phyloP scores from a whole-genome alignment of 1,139 yeast species.

The Fermentozyma sake region DNA sequence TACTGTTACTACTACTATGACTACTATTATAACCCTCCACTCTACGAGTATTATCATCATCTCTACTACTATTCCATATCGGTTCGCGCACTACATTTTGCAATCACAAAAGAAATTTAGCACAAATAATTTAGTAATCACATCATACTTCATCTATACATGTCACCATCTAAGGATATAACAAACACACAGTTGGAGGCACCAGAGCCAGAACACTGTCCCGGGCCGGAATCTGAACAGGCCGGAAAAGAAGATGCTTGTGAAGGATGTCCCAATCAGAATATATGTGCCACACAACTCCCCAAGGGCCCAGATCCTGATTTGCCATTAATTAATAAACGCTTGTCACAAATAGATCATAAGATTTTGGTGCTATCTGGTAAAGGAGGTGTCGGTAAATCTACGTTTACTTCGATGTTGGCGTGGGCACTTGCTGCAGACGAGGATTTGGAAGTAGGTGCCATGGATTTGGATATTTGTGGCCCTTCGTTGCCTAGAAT shows the following conservation, averaged over 20 bases:
- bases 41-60: too few relatives aligned
- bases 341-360: slow-evolving; percentile 68
- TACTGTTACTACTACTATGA: too few relatives aligned
- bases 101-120: too few relatives aligned
- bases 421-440: slow-evolving; percentile 96
- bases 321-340: slow-evolving; percentile 67
- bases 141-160: background rate
- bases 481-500: slow-evolving; percentile 96
- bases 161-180: slow-evolving; percentile 5
- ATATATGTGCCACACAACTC: slow-evolving; percentile 71
- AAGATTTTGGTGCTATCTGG: slow-evolving; percentile 87
- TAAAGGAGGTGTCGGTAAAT: slow-evolving; percentile 98
- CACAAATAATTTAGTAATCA: background rate
- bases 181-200: slow-evolving; percentile 29
- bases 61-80: too few relatives aligned
- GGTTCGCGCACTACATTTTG: too few relatives aligned
- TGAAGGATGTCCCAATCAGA: slow-evolving; percentile 89
- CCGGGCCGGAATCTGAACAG: slow-evolving; percentile 90
- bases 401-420: slow-evolving; percentile 91
- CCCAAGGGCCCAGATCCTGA: slow-evolving; percentile 98
- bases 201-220: slow-evolving; percentile 94
- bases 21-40: too few relatives aligned
- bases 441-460: slow-evolving; percentile 82
- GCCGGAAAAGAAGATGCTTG: slow-evolving; percentile 97
- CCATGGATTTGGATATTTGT: slow-evolving; percentile 95